Evolutionary conservation across 2,329 filamentous ascomycete genomes (phyloP).

Genomic region (Epichloe aotearoae): DNA sequence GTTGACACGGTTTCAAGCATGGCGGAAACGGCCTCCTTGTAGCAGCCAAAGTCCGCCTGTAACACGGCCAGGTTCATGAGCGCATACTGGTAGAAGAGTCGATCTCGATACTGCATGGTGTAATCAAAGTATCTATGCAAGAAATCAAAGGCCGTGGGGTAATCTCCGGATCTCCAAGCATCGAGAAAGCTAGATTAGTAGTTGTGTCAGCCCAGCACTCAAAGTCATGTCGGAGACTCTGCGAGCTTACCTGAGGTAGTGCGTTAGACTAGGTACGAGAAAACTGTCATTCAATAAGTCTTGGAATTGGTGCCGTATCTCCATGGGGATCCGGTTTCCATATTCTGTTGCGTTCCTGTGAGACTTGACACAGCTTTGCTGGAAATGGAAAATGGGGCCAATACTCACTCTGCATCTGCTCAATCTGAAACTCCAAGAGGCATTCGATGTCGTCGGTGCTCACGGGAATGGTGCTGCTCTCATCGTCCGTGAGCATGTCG

Average conservation of each 20-base stretch:
- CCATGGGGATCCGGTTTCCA: slow-evolving; percentile 63
- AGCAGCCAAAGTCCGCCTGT: slow-evolving; percentile 89
- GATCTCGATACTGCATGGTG: slow-evolving; percentile 73
- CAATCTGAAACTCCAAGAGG: slow-evolving; percentile 76
- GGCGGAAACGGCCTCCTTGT: slow-evolving; percentile 76
- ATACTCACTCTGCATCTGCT: slow-evolving; percentile 64
- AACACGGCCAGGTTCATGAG: slow-evolving; percentile 85
- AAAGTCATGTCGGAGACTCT: background rate
- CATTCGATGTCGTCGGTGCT: slow-evolving; percentile 72
- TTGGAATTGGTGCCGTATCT: slow-evolving; percentile 58
- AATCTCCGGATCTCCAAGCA: slow-evolving; percentile 83
- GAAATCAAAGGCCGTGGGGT: slow-evolving; percentile 77
- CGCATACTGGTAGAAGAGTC: slow-evolving; percentile 86
- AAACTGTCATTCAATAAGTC: slow-evolving; percentile 53
- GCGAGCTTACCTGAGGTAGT: slow-evolving; percentile 52
- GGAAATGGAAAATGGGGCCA: background rate
- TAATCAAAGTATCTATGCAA: slow-evolving; percentile 96
- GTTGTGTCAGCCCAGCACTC: background rate
- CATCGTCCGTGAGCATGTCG: slow-evolving; percentile 34
- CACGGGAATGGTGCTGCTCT: slow-evolving; percentile 31
- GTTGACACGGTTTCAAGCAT: slow-evolving; percentile 93
- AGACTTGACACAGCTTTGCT: background rate
- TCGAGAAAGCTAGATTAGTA: slow-evolving; percentile 59
- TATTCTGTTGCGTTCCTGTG: slow-evolving; percentile 36
- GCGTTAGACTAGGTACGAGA: slow-evolving; percentile 57